phyloP scores from a whole-genome alignment of 2,329 filamentous ascomycete genomes.

The Fusarium temperatum region DNA sequence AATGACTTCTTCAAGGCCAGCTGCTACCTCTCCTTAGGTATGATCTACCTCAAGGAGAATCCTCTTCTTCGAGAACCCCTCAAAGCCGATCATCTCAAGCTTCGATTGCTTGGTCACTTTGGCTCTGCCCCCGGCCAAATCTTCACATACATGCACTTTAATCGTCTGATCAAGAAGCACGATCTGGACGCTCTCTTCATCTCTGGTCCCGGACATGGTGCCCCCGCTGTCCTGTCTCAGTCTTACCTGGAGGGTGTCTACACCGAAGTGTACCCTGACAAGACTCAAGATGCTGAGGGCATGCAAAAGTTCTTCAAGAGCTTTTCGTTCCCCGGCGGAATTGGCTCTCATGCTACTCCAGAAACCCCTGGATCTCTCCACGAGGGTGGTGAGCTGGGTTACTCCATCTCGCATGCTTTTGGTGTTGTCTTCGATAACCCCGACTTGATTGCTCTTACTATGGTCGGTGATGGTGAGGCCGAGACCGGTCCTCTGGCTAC shows the following conservation, averaged over 20 bases:
- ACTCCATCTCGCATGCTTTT: constrained; percentile 81
- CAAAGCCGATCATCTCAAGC: constrained; percentile 75
- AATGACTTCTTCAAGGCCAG: constrained; percentile 79
- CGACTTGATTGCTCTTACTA: constrained; percentile 76
- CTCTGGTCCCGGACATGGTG: constrained; percentile 80
- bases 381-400: constrained; percentile 84
- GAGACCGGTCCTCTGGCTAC: constrained; percentile 83
- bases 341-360: constrained; percentile 80
- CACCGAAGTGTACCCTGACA: constrained; percentile 79
- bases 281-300: constrained; percentile 73
- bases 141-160: constrained; percentile 85
- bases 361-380: constrained; percentile 82
- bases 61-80: constrained; percentile 76
- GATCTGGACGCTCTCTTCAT: constrained; percentile 77
- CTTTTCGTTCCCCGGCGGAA: constrained; percentile 83
- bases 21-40: constrained; percentile 78
- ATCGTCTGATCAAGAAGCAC: constrained; percentile 83
- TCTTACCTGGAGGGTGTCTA: constrained; percentile 82
- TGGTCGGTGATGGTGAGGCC: constrained; percentile 84
- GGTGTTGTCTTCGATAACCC: constrained; percentile 81
- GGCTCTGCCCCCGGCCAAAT: constrained; percentile 83
- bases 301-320: constrained; percentile 82
- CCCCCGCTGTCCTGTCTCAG: constrained; percentile 78
- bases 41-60: constrained; percentile 82
- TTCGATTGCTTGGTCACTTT: constrained; percentile 79